Evolutionary conservation across 371 early-diverging fungal genomes (phyloP).

Genomic region (Mucor circinelloides): DNA sequence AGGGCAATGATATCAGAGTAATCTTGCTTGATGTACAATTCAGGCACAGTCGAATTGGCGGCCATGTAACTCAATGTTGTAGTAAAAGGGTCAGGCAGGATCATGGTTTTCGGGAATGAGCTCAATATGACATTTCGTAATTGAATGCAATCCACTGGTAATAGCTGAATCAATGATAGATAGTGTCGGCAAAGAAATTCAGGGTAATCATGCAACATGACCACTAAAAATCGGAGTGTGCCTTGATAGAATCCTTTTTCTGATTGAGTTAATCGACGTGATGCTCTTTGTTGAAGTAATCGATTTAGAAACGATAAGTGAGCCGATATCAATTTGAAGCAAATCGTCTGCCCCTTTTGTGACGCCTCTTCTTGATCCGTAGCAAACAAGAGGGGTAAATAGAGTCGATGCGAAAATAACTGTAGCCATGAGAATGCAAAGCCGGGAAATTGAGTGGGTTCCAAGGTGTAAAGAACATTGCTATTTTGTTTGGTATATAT

Average conservation of each 20-base stretch:
- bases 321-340: conserved; percentile 77
- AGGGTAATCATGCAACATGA: conserved; percentile 95
- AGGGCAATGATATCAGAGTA: conserved; percentile 1
- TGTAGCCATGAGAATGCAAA: conserved; percentile 96
- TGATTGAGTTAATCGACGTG: conserved; percentile 21
- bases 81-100: conserved; percentile 95
- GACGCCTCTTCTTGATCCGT: conserved; percentile 6
- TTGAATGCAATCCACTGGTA: conserved; percentile 92
- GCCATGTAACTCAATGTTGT: conserved; percentile 49
- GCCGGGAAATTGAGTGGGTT: conserved; percentile 87
- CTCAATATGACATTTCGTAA: conserved; percentile 92
- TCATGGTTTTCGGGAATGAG: conserved; percentile 93
- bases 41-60: conserved; percentile 2
- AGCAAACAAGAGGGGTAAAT: conserved; percentile 77
- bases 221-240: conserved; percentile 85
- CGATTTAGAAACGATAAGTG: conserved; percentile 85
- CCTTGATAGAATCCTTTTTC: conserved; percentile 80
- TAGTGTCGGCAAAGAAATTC: conserved; percentile 94
- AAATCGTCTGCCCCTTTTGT: conserved; percentile 80
- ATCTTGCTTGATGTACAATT: background rate
- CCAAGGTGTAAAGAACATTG: conserved; percentile 83
- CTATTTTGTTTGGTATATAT: conserved; percentile 36
- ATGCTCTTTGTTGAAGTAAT: conserved; percentile 62
- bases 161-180: conserved; percentile 85
- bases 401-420: conserved; percentile 87